Conservation (phyloP, 306 rosid species). For the Fragaria ananassa region DNA sequence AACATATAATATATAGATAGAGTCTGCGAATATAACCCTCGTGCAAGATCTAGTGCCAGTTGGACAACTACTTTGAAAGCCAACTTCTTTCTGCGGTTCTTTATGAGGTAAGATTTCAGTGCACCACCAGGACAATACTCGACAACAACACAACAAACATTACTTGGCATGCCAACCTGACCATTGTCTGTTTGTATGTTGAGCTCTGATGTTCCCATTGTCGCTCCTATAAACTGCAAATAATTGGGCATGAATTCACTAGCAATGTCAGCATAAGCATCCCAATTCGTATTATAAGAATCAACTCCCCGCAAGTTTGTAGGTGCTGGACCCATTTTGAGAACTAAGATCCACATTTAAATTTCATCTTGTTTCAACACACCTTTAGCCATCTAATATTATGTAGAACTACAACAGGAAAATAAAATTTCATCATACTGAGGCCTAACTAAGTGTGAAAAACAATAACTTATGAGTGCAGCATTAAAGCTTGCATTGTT, state of each 20-base stretch:
- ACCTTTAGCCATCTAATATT: neutral
- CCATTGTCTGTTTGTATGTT: slow-evolving; percentile 86
- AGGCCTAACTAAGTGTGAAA: neutral
- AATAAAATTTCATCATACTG: neutral
- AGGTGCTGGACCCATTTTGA: neutral
- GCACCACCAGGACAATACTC: slow-evolving; percentile 99
- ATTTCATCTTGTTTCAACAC: neutral
- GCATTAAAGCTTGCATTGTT: neutral
- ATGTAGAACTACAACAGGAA: neutral
- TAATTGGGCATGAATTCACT: slow-evolving; percentile 7
- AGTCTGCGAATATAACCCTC: slow-evolving; percentile 70
- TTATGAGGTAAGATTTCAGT: slow-evolving; percentile 90
- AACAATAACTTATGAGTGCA: neutral
- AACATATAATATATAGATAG: slow-evolving; percentile 27
- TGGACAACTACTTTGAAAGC: slow-evolving; percentile 97
- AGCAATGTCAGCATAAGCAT: slow-evolving; percentile 13
- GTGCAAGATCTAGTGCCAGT: slow-evolving; percentile 93
- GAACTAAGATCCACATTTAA: slow-evolving; percentile 3
- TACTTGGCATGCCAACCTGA: slow-evolving; percentile 94
- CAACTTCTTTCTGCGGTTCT: slow-evolving; percentile 88
- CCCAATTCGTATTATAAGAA: slow-evolving; percentile 9
- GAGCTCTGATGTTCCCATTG: slow-evolving; percentile 84
- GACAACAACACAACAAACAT: slow-evolving; percentile 86
- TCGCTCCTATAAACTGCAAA: slow-evolving; percentile 91
- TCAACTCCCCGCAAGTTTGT: slow-evolving; percentile 8